Conservation (phyloP, 495 filamentous ascomycete genomes). For the Trichoderma virens region DNA sequence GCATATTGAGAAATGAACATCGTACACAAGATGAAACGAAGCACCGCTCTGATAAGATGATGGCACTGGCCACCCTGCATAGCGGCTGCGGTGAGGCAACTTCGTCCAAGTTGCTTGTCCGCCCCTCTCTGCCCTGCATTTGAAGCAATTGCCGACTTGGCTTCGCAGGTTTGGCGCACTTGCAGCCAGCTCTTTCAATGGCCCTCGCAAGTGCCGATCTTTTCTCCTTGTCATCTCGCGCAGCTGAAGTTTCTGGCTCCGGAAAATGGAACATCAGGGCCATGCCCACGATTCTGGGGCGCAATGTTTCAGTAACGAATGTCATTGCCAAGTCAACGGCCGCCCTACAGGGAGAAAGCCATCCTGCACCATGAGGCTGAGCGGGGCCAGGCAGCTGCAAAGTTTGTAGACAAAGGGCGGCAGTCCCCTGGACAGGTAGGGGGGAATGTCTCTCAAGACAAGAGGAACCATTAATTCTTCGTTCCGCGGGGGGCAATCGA, state of each 20-base stretch:
- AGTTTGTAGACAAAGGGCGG: not conserved
- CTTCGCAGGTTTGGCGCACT: not conserved
- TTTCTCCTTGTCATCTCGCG: not conserved
- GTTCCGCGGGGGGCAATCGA: not conserved
- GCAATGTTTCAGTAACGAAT: slow-evolving; percentile 2
- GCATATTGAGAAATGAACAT: not conserved
- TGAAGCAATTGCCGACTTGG: not conserved
- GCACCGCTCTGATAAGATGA: not conserved
- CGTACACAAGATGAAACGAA: not conserved
- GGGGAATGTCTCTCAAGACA: not conserved
- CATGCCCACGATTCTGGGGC: not conserved
- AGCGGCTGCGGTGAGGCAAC: not conserved
- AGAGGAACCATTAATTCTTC: not conserved
- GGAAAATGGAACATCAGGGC: not conserved
- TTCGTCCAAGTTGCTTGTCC: not conserved
- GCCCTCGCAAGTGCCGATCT: not conserved
- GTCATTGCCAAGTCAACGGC: slow-evolving; percentile 7
- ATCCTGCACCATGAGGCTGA: not conserved
- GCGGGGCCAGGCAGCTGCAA: not conserved
- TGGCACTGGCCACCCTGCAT: not conserved
- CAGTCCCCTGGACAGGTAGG: not conserved
- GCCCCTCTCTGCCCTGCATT: not conserved
- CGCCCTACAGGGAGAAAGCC: not conserved
- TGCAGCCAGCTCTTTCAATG: not conserved
- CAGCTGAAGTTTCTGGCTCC: not conserved